A percentile compares a stretch with the other conserved stretches of the same genome.
These are phyloP conservation scores for Cordyceps fumosorosea DNA, from an alignment of 2,329 filamentous ascomycete genomes.

Conservation along the genomic window DNA sequence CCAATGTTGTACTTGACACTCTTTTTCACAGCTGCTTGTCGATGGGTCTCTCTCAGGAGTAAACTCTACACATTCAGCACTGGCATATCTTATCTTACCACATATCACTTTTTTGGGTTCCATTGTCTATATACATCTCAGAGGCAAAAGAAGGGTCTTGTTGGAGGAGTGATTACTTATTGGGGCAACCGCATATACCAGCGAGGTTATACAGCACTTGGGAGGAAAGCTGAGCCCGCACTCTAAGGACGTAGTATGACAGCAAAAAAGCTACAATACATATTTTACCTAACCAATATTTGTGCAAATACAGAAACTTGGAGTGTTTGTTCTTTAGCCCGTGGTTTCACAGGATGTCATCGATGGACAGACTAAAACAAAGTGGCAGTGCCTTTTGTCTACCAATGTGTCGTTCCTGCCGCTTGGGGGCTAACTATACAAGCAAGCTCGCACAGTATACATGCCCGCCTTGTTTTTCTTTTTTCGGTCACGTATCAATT, in stretches of 20 bases:
- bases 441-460: neutral
- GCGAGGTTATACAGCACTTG: neutral
- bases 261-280: neutral
- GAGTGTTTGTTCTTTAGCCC: no score
- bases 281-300: neutral
- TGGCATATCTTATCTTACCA: neutral
- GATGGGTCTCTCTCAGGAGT: neutral
- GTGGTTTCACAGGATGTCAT: no score
- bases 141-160: neutral
- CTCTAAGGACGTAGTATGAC: neutral
- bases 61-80: neutral
- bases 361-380: no score
- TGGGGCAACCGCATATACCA: neutral
- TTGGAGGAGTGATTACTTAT: neutral
- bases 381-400: neutral
- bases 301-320: no score
- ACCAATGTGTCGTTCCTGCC: no score
- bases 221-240: neutral
- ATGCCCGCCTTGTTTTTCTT: neutral
- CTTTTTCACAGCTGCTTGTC: neutral
- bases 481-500: neutral
- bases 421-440: neutral
- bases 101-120: neutral
- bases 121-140: neutral
- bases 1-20: neutral